A percentile compares a stretch with the other conserved stretches of the same genome.
Evolutionary conservation across 768 basidiomycete species (phyloP).

Genomic region (Cystobasidium tubakii): DNA sequence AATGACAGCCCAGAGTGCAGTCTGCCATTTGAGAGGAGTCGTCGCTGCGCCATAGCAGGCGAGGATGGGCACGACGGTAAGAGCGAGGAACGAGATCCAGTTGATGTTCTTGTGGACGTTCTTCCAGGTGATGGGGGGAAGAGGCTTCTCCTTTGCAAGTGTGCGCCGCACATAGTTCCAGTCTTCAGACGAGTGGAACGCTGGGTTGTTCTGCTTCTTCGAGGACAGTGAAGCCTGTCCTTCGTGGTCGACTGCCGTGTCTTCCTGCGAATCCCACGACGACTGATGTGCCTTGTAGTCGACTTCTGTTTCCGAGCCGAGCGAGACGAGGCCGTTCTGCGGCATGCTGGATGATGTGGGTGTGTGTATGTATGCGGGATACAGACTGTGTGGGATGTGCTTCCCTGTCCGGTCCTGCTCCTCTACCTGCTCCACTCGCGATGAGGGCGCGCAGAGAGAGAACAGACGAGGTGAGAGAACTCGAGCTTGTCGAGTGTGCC

Average conservation of each 20-base stretch:
- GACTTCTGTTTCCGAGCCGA: background rate
- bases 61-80: slow-evolving; percentile 64
- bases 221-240: background rate
- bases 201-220: slow-evolving; percentile 5
- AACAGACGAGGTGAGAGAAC: too few species aligned
- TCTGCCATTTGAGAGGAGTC: slow-evolving; percentile 63
- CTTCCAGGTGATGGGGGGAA: slow-evolving; percentile 51
- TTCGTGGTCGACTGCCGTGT: slow-evolving; percentile 8
- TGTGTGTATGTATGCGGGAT: too few species aligned
- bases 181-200: slow-evolving; percentile 17
- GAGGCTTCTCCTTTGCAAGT: slow-evolving; percentile 51
- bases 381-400: background rate
- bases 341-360: slow-evolving; percentile 1
- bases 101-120: slow-evolving; percentile 48
- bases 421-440: background rate
- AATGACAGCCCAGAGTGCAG: slow-evolving; percentile 61
- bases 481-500: too few species aligned
- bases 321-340: slow-evolving; percentile 3
- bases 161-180: slow-evolving; percentile 51
- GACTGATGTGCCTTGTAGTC: slow-evolving; percentile 9
- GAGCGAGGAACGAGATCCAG: slow-evolving; percentile 52
- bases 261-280: slow-evolving; percentile 11
- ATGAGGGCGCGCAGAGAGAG: background rate
- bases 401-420: background rate
- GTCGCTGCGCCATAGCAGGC: slow-evolving; percentile 64